Evolutionary conservation across 495 filamentous ascomycete genomes (phyloP), one percentile per base, ranked within the genome.

Genomic region (Neurospora sp.): DNA sequence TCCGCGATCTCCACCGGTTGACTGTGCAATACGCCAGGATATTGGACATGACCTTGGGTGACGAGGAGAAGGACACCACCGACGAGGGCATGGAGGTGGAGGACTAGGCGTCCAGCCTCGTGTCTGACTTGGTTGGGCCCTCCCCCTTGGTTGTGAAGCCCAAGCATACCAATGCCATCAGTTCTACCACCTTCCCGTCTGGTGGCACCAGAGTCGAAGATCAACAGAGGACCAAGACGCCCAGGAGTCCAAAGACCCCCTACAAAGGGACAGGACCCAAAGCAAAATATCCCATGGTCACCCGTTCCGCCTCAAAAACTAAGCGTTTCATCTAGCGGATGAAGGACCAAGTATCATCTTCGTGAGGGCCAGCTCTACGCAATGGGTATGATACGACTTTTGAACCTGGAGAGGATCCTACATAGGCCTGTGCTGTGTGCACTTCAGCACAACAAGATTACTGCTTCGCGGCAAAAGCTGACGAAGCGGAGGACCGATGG

Each of bases 1-100:
- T 93, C 79, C 91, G 94, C 35, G 94, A 98, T 77, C 86, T 98
- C 38, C 94, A 98, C 79, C 86, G 94, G 8, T 89, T 96, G 44
- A 97, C 93, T 39, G 92, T 96, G n/a, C 94, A 94, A 74, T 97
- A 96, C 77, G 93, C 93, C 23, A 89, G 91, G 69, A 81, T 94
- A 20, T 79, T 96, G 12, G 92, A 85, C 27, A 86, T 92, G 77
- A 89, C 87, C 0, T 87, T 90, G 81, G 87, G 83, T 77, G 86
- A 83, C 80, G 82, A 85, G 62, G 80, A 82, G 10, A 72, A 70
- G 9, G 73, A 59, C 31, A 70, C 69, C 20, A 59, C 16, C 27
- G 69, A 69, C 5, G 77, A 78, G 42, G 66, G 74, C 18, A 80
- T 81, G 78, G 77, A 77, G 35, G 11, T 76, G 70, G 77, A 74